Percentiles rank a stretch among this genome's conserved stretches.
Conservation (phyloP, 2,329 filamentous ascomycete species). For the Thielaviopsis punctulata region DNA sequence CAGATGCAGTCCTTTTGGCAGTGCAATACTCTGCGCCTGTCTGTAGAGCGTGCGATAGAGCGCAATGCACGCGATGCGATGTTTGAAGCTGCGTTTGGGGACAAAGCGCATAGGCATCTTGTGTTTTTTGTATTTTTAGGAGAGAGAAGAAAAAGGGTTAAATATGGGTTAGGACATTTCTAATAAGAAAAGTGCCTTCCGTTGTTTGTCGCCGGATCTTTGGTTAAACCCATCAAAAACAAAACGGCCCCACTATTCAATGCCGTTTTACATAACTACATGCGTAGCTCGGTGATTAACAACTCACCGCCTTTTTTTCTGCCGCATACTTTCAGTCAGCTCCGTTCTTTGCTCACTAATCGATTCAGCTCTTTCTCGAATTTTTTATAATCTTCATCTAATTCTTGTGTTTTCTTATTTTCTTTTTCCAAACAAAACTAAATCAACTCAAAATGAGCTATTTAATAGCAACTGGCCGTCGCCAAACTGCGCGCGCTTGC, state of each 20-base stretch:
- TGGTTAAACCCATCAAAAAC: too few species aligned
- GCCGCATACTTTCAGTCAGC: background rate
- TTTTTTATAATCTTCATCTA: background rate
- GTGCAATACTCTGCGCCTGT: conserved; percentile 33
- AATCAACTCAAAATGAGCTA: background rate
- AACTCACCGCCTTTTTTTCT: conserved; percentile 7
- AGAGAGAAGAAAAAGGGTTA: too few species aligned
- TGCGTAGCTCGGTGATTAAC: background rate
- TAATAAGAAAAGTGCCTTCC: too few species aligned
- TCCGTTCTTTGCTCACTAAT: background rate
- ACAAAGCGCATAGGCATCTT: conserved; percentile 22
- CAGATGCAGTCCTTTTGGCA: conserved; percentile 27
- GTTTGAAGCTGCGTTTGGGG: conserved; percentile 33
- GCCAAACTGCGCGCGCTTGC: conserved; percentile 1
- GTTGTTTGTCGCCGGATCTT: too few species aligned
- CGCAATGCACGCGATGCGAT: conserved; percentile 43
- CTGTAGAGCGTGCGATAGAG: conserved; percentile 55
- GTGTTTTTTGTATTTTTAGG: background rate
- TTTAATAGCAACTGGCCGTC: background rate
- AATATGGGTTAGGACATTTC: too few species aligned
- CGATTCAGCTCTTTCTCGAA: background rate
- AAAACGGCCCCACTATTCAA: background rate
- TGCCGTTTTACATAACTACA: background rate
- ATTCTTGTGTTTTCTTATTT: background rate
- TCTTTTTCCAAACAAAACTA: background rate